Percentiles rank a stretch among this genome's conserved stretches.
Evolutionary conservation across 805 yeast species (phyloP).

Genomic region (Zygotorulaspora chibaensis): DNA sequence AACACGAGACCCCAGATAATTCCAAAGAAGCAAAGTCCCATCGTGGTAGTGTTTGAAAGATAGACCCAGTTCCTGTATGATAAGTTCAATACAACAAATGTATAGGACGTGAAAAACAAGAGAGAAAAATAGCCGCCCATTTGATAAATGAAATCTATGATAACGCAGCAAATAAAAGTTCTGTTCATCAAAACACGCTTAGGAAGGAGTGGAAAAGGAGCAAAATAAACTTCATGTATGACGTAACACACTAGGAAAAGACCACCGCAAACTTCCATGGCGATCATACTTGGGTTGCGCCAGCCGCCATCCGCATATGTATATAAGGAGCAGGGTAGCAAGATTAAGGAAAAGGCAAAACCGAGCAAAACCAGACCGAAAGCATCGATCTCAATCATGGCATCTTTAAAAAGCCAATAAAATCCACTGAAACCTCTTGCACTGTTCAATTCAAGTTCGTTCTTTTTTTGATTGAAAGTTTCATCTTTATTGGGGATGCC

Average conservation of each 20-base stretch:
- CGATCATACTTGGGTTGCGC: constrained; percentile 41
- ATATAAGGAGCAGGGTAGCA: constrained; percentile 39
- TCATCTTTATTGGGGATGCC: constrained; percentile 6
- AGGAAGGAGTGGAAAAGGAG: constrained; percentile 40
- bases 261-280: constrained; percentile 42
- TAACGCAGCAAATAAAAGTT: constrained; percentile 36
- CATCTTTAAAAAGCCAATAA: constrained; percentile 14
- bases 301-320: constrained; percentile 34
- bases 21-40: constrained; percentile 39
- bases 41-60: constrained; percentile 36
- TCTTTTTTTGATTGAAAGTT: constrained; percentile 7
- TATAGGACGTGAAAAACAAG: constrained; percentile 37
- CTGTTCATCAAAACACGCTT: constrained; percentile 36
- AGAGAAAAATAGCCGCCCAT: constrained; percentile 31
- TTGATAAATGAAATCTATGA: constrained; percentile 35
- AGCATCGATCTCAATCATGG: constrained; percentile 38
- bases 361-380: constrained; percentile 39
- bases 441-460: not conserved
- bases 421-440: constrained; percentile 7
- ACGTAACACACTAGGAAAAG: constrained; percentile 34
- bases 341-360: constrained; percentile 38
- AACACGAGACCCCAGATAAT: constrained; percentile 36
- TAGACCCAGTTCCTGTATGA: constrained; percentile 37
- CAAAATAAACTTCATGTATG: constrained; percentile 36
- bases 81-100: constrained; percentile 33